Evolutionary conservation across 1,284 basidiomycete genomes (phyloP), one percentile per base, ranked within the genome.

Genomic region (Ustilago shanxiensis): DNA sequence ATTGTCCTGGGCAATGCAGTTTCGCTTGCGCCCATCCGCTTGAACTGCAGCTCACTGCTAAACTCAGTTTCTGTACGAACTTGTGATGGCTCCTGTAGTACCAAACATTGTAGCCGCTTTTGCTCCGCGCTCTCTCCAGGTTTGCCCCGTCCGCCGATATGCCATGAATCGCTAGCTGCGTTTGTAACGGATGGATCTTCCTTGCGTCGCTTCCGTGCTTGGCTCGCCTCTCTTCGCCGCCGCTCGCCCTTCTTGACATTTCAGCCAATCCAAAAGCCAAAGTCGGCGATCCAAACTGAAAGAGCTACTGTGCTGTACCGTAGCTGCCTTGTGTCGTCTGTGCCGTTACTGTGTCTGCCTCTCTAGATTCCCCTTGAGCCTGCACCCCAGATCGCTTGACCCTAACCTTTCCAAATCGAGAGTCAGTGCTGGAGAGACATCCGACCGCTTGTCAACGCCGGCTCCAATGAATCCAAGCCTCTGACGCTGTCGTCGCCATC

Each of bases 371-470:
- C 28, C 26, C n/a, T 26, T 28, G n/a, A 18, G 26, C 44, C 58
- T 54, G 41, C 52, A 62, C 52, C 60, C 60, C 60, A 49, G 51
- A 62, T 49, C 60, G n/a, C 52, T 62, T 35, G 51, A 29, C 60
- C 33, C 28, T 54, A 2, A 18, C 22, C 16, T 24, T 52, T 59
- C 57, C 44, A n/a, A 26, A 31, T 58, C 37, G 41, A 45, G 56
- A 26, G 7, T 16, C n/a, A 45, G n/a, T 26, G 26, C 9, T 4
- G 6, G 53, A 22, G 53, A 20, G 20, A 39, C 20, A 11, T 20
- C n/a, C 16, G 24, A 49, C n/a, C 20, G 9, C 16, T 35, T 45
- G 37, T 51, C 62, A 57, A 64, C 55, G 54, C 62, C 62, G 52
- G 51, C 54, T 47, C 45, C 24, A 4, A 14, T 24, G 1, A n/a